Base-by-base conservation (phyloP, 768 basidiomycete species). In the Suillus luteus region DNA sequence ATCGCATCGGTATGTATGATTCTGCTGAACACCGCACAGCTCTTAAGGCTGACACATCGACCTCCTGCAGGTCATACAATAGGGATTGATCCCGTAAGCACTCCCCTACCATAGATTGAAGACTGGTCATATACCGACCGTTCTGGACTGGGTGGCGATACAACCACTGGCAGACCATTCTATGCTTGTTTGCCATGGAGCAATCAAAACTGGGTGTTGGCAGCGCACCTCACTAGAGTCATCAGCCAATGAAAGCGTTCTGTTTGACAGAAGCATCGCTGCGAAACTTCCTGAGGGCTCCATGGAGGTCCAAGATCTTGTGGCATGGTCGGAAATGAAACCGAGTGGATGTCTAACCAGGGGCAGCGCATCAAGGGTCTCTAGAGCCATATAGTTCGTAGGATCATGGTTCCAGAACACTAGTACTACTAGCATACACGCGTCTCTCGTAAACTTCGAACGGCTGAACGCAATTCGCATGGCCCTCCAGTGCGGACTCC, bases 241-340 rank as follows among this genome's bases (percentile, higher is more conserved):
- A 71, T 8, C 71, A 72, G 2, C 67, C 68, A 0, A 70, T 79
- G 38, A 72, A 71, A 12, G 65, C 77, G 1, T 62, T 77, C 5
- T 77, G 77, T 63, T 79, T 46, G 72, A 68, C 61, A 68, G 77
- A n/a, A 73, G 61, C 46, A 71, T 71, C 57, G 73, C 74, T 31
- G 68, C 70, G 1, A 78, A 77, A 51, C 66, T 77, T 65, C 37
- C 37, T 2, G 64, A 66, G 24, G 77, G 78, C 1, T 61, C 75
- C 1, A 61, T 78, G 68, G 79, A 80, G 48, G 66, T 71, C 0
- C 79, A 80, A 61, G 79, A 80, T 65, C 48, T 80, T 3, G 22
- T 80, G 27, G 41, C 66, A 1, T 78, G 78, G 77, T 74, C 76
- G 5, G 51, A 65, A 35, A 49, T 63, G 35, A 62, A 41, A 7